Evolutionary conservation across 179 eudicot genomes (phyloP).

Genomic region (Spergularia azorica): DNA sequence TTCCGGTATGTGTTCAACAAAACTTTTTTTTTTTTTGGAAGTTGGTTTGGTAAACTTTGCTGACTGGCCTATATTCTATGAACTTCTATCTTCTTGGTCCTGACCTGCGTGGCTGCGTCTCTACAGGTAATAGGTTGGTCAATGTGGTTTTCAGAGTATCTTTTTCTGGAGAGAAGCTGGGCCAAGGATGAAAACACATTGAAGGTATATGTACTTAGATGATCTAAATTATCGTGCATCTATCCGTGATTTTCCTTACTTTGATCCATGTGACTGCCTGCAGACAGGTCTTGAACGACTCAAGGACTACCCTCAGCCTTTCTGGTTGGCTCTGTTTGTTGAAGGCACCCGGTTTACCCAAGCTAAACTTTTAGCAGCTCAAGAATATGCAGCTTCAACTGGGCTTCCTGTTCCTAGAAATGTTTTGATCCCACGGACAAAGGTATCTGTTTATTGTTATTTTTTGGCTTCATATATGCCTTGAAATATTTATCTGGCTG

Average conservation of each 20-base stretch:
- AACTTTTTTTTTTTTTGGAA: neutral
- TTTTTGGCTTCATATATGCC: neutral
- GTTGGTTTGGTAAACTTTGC: neutral
- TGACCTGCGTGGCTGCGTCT: neutral
- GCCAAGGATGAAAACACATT: slow-evolving; percentile 87
- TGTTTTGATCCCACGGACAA: slow-evolving; percentile 85
- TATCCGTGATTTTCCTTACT: slow-evolving; percentile 18
- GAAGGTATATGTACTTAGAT: slow-evolving; percentile 45
- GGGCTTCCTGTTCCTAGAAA: slow-evolving; percentile 83
- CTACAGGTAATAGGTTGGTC: slow-evolving; percentile 96
- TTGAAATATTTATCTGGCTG: slow-evolving; percentile 1
- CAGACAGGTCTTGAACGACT: slow-evolving; percentile 77
- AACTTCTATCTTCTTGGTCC: neutral
- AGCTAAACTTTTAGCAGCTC: slow-evolving; percentile 85
- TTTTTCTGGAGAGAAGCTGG: slow-evolving; percentile 96
- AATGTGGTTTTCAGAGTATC: slow-evolving; percentile 99
- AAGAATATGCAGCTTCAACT: slow-evolving; percentile 67
- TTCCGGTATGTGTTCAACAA: slow-evolving; percentile 55
- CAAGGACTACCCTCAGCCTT: slow-evolving; percentile 67
- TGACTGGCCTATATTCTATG: neutral
- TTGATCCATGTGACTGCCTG: slow-evolving; percentile 22
- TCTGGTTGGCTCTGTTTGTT: slow-evolving; percentile 93
- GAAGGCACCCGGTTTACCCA: slow-evolving; percentile 93
- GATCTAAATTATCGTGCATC: slow-evolving; percentile 1
- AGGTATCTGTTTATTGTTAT: slow-evolving; percentile 44